A percentile compares a stretch with the other conserved stretches of the same genome.
These are phyloP conservation scores for Yamadazyma diospyri DNA, from an alignment of 1,139 yeast species.

Conservation along the genomic window DNA sequence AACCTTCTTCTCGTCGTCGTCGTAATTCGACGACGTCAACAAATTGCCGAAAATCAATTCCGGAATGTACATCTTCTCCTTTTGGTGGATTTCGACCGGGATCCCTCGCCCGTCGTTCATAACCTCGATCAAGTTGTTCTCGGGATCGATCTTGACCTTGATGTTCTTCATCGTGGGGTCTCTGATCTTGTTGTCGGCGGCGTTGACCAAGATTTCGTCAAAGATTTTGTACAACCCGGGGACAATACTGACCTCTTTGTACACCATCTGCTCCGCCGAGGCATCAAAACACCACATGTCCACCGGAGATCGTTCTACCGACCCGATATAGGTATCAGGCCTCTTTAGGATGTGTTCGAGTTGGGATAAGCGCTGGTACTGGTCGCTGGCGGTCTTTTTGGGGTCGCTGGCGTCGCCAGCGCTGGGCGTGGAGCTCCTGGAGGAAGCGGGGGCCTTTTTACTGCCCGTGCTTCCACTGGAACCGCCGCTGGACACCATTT, in stretches of 20 bases:
- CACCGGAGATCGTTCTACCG: slow-evolving; percentile 76
- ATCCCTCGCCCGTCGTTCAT: slow-evolving; percentile 95
- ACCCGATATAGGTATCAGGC: slow-evolving; percentile 97
- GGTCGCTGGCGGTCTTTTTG: slow-evolving; percentile 53
- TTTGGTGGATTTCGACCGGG: slow-evolving; percentile 89
- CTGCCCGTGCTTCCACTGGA: too few species aligned
- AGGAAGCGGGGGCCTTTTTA: too few species aligned
- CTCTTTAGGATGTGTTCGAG: slow-evolving; percentile 94
- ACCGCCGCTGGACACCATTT: slow-evolving; percentile 11
- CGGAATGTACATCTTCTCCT: slow-evolving; percentile 91
- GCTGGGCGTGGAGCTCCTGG: neutral
- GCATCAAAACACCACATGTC: slow-evolving; percentile 86
- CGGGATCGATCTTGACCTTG: slow-evolving; percentile 76
- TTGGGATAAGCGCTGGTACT: slow-evolving; percentile 91
- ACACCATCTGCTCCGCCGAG: slow-evolving; percentile 67
- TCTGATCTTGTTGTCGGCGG: slow-evolving; percentile 97
- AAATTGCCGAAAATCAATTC: slow-evolving; percentile 95
- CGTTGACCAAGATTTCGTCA: slow-evolving; percentile 96
- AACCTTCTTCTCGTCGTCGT: slow-evolving; percentile 91
- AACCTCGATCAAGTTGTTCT: slow-evolving; percentile 70
- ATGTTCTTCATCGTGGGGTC: slow-evolving; percentile 87
- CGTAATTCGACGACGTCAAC: slow-evolving; percentile 92
- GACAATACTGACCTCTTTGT: slow-evolving; percentile 70
- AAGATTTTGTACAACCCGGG: slow-evolving; percentile 96
- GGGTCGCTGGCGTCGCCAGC: slow-evolving; percentile 1